A percentile compares a stretch with the other conserved stretches of the same genome.
phyloP scores from a whole-genome alignment of 1,284 basidiomycete species.

The Irpex sp. region DNA sequence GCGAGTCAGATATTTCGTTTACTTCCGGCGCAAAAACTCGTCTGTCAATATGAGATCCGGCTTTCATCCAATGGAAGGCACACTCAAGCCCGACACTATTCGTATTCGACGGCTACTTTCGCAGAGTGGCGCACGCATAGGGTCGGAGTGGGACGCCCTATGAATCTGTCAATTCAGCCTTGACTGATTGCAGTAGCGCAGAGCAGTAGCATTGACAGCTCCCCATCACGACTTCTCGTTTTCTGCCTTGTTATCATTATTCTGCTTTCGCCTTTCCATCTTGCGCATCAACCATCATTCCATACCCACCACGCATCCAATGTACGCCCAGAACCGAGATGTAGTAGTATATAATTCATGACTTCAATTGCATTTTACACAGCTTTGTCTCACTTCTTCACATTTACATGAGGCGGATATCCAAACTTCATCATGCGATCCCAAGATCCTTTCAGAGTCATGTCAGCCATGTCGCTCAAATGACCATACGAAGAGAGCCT shows the following conservation, averaged over 20 bases:
- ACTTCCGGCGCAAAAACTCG: slow-evolving; percentile 15
- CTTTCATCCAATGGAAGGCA: slow-evolving; percentile 57
- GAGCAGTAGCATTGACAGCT: neutral
- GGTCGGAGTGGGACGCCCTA: slow-evolving; percentile 6
- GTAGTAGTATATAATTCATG: neutral
- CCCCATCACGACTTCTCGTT: neutral
- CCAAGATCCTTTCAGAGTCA: neutral
- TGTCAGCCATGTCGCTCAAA: neutral
- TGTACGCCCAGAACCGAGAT: neutral
- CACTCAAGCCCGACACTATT: slow-evolving; percentile 54
- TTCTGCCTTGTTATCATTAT: neutral
- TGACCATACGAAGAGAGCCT: neutral
- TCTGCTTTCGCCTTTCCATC: neutral
- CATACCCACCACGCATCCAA: neutral
- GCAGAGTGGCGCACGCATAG: slow-evolving; percentile 37
- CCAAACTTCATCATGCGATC: neutral
- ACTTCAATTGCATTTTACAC: neutral
- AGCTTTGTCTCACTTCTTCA: neutral
- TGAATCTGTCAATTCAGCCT: neutral
- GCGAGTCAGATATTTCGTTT: slow-evolving; percentile 4
- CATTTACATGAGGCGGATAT: neutral
- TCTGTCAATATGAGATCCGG: slow-evolving; percentile 44
- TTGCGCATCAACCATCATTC: neutral
- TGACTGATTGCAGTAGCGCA: neutral
- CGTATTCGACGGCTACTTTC: slow-evolving; percentile 38